Percentiles rank a stretch among this genome's conserved stretches.
These are phyloP conservation scores for Podospora appendiculata DNA, from an alignment of 495 filamentous ascomycete genomes.

Conservation along the genomic window DNA sequence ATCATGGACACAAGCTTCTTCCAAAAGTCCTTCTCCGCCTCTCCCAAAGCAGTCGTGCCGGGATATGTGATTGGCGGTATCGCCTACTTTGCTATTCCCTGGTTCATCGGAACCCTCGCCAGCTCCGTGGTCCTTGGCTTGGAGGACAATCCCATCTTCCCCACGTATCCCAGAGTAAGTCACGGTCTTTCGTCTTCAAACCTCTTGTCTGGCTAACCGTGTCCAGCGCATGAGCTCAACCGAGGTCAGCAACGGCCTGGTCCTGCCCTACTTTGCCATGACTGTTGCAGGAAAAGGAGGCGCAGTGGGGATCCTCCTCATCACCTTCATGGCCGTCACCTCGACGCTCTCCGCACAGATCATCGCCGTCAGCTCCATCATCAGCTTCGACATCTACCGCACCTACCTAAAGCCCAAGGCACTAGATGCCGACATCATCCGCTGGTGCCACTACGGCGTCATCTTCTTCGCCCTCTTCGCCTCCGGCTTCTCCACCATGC, in stretches of 20 bases:
- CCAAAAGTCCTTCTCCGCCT: constrained; percentile 42
- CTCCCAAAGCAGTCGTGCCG: constrained; percentile 35
- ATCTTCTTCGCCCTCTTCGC: constrained; percentile 40
- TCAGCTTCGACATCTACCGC: constrained; percentile 51
- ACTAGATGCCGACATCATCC: constrained; percentile 34
- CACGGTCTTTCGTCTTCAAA: not conserved
- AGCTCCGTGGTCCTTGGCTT: constrained; percentile 42
- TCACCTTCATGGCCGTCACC: constrained; percentile 36
- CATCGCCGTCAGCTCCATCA: constrained; percentile 45
- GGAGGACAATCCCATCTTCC: constrained; percentile 37
- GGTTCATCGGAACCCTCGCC: constrained; percentile 40
- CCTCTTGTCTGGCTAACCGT: not conserved
- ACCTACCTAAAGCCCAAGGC: constrained; percentile 42
- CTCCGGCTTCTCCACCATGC: constrained; percentile 20
- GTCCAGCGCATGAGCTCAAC: not conserved
- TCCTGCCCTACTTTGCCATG: not conserved
- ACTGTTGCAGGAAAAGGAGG: not conserved
- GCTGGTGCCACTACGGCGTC: constrained; percentile 40
- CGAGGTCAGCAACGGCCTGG: not conserved
- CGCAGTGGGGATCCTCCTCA: not conserved
- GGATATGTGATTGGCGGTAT: constrained; percentile 45
- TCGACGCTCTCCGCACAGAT: constrained; percentile 38
- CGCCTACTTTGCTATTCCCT: constrained; percentile 45
- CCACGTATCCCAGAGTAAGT: constrained; percentile 41
- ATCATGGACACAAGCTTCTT: constrained; percentile 42